These are phyloP conservation scores for Gossypium schwendimanii DNA, from an alignment of 441 rosid genomes.

Conservation along the genomic window DNA sequence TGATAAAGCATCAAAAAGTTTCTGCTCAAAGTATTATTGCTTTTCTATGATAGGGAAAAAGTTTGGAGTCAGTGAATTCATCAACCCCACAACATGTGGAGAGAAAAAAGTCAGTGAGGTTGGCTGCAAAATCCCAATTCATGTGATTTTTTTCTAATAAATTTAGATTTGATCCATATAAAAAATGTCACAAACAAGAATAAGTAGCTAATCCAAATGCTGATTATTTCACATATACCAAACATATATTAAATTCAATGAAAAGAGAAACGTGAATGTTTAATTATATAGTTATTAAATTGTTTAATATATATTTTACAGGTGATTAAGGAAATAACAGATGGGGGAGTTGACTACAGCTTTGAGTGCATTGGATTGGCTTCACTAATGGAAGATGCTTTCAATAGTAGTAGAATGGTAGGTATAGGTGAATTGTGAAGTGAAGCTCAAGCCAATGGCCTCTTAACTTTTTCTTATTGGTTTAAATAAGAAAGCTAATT, in stretches of 20 bases:
- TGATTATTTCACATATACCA: no score
- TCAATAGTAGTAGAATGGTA: conserved; percentile 46
- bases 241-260: no score
- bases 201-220: no score
- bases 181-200: no score
- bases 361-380: conserved; percentile 68
- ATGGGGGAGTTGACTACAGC: conserved; percentile 69
- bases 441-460: no score
- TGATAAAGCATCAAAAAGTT: background rate
- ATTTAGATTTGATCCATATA: no score
- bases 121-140: background rate
- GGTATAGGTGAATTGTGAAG: background rate
- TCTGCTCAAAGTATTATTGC: background rate
- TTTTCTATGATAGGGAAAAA: conserved; percentile 29
- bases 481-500: background rate
- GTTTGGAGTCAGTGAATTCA: conserved; percentile 58
- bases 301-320: background rate
- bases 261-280: no score
- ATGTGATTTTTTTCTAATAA: background rate
- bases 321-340: conserved; percentile 57
- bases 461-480: background rate
- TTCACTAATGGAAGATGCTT: conserved; percentile 44
- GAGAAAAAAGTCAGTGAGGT: conserved; percentile 41
- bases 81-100: conserved; percentile 45
- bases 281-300: no score